Evolutionary conservation across 225 moss, liverwort and hornwort genomes (phyloP).

Genomic region (Asterella californica): DNA sequence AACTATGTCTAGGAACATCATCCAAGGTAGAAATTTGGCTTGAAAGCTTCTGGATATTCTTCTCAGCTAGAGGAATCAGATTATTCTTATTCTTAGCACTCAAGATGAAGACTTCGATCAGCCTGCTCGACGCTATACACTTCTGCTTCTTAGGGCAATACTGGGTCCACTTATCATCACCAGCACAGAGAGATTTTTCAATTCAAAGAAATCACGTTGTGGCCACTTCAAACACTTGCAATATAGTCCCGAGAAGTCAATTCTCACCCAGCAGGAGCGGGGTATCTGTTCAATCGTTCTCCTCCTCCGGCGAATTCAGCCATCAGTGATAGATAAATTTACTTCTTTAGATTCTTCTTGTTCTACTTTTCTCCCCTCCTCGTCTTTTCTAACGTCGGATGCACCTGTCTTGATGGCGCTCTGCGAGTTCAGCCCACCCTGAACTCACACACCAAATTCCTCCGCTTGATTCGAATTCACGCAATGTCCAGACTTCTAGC

Average conservation of each 20-base stretch:
- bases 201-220: background rate
- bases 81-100: background rate
- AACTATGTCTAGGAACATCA: background rate
- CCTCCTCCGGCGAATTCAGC: slow-evolving; percentile 35
- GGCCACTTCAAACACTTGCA: background rate
- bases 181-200: background rate
- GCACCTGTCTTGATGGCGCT: background rate
- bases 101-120: background rate
- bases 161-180: background rate
- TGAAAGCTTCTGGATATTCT: background rate
- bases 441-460: background rate
- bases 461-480: background rate
- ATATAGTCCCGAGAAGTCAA: background rate
- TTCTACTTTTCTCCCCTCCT: background rate
- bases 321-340: slow-evolving; percentile 17
- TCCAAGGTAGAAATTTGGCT: background rate
- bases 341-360: background rate
- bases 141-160: background rate
- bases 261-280: slow-evolving; percentile 30
- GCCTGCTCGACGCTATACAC: background rate
- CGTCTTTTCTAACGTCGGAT: background rate
- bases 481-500: background rate
- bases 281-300: slow-evolving; percentile 31
- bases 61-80: background rate
- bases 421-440: background rate